Evolutionary conservation across 2,329 filamentous ascomycete genomes (phyloP).

Genomic region (Cytospora piceae): DNA sequence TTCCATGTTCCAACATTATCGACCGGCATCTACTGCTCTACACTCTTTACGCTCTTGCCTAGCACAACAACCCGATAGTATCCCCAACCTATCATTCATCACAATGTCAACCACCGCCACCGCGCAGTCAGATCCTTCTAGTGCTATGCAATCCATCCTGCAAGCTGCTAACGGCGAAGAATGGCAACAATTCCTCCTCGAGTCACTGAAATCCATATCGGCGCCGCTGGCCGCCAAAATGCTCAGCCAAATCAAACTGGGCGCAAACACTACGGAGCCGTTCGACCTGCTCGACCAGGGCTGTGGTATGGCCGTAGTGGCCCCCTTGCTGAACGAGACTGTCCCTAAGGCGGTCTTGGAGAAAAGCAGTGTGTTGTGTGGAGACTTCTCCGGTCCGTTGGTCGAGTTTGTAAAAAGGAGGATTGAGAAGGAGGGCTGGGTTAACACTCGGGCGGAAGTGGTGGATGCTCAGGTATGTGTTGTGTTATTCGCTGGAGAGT

Average conservation of each 20-base stretch:
- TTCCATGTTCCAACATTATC: background rate
- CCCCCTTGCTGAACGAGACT: slow-evolving; percentile 47
- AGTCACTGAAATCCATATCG: slow-evolving; percentile 32
- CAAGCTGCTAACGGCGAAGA: slow-evolving; percentile 9
- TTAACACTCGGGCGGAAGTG: slow-evolving; percentile 46
- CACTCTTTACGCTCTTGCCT: background rate
- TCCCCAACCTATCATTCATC: background rate
- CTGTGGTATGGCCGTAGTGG: slow-evolving; percentile 56
- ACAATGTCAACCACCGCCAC: slow-evolving; percentile 5
- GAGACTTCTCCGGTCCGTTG: slow-evolving; percentile 50
- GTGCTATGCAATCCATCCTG: slow-evolving; percentile 23
- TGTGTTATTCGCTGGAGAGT: too few relatives aligned
- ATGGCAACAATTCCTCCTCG: slow-evolving; percentile 24
- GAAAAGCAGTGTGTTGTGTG: slow-evolving; percentile 52
- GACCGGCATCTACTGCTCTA: background rate
- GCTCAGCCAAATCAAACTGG: slow-evolving; percentile 41
- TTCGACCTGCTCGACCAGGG: slow-evolving; percentile 55
- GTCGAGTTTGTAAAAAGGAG: slow-evolving; percentile 46
- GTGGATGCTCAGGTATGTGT: slow-evolving; percentile 51
- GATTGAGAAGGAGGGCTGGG: slow-evolving; percentile 48
- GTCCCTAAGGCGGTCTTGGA: slow-evolving; percentile 44
- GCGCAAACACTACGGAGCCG: slow-evolving; percentile 35
- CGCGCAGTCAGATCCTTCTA: background rate
- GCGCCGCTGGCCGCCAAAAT: slow-evolving; percentile 33
- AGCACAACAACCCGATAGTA: background rate